Percentiles rank a stretch among this genome's conserved stretches.
Conservation (phyloP, 1,139 yeast species). For the Sugiyamaella novakii region DNA sequence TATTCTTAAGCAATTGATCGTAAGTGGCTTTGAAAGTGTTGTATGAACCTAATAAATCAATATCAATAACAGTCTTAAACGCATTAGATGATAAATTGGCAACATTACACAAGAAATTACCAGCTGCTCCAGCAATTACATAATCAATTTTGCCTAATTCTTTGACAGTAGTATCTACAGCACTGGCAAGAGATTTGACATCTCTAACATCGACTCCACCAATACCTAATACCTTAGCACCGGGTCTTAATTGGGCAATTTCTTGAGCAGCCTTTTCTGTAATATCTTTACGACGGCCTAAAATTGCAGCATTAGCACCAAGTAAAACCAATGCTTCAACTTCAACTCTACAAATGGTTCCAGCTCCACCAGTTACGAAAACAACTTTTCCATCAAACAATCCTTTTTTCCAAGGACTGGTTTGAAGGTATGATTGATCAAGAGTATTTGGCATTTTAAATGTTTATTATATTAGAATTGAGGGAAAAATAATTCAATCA, state of each 20-base stretch:
- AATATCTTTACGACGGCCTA: slow-evolving; percentile 72
- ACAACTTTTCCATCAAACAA: slow-evolving; percentile 81
- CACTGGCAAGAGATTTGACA: slow-evolving; percentile 56
- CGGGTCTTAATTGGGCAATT: slow-evolving; percentile 56
- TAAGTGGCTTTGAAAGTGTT: slow-evolving; percentile 83
- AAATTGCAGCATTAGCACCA: slow-evolving; percentile 84
- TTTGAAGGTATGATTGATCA: slow-evolving; percentile 33
- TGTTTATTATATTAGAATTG: background rate
- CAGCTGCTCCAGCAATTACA: slow-evolving; percentile 95
- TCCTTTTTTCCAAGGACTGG: slow-evolving; percentile 54
- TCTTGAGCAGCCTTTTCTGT: slow-evolving; percentile 71
- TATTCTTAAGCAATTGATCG: slow-evolving; percentile 61
- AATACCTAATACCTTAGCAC: slow-evolving; percentile 66
- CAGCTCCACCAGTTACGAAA: slow-evolving; percentile 94
- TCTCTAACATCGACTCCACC: slow-evolving; percentile 78
- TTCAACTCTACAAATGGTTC: slow-evolving; percentile 86
- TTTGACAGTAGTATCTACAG: slow-evolving; percentile 64
- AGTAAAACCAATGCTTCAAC: slow-evolving; percentile 76
- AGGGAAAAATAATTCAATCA: no score
- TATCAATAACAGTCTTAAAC: slow-evolving; percentile 79
- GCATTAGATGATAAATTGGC: slow-evolving; percentile 80
- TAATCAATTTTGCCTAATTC: slow-evolving; percentile 74
- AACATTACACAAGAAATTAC: slow-evolving; percentile 82
- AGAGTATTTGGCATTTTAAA: slow-evolving; percentile 31
- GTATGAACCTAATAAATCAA: slow-evolving; percentile 82